phyloP scores from a whole-genome alignment of 257 asterid genomes.

The Solanum dulcamara region DNA sequence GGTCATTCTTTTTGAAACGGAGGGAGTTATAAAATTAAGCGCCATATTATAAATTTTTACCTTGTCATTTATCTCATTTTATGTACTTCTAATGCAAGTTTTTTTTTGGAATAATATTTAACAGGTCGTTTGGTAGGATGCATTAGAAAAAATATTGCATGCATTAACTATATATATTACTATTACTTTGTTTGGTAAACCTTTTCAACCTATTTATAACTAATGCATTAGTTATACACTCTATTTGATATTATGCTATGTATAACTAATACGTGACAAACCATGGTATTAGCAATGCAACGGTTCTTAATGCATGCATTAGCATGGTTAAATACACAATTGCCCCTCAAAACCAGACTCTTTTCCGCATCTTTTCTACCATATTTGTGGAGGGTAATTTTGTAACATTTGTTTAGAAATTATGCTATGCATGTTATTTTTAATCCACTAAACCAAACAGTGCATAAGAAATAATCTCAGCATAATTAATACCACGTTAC shows the following conservation, averaged over 20 bases:
- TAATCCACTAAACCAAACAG: not conserved
- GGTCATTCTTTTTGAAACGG: too few species aligned
- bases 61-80: not conserved
- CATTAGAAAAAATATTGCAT: not conserved
- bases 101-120: not conserved
- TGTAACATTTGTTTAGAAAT: not conserved
- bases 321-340: not conserved
- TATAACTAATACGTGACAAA: not conserved
- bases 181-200: not conserved
- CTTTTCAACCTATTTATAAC: not conserved
- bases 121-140: not conserved
- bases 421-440: not conserved
- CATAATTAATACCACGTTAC: not conserved
- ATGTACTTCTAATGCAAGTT: not conserved
- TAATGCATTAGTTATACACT: not conserved
- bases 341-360: not conserved
- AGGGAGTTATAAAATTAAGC: not conserved
- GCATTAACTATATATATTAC: not conserved
- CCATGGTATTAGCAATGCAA: not conserved
- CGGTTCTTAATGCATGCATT: not conserved
- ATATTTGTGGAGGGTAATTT: not conserved
- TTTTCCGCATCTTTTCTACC: not conserved
- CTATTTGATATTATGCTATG: not conserved
- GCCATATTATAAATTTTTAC: not conserved
- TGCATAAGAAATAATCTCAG: not conserved